Conservation (phyloP, 768 basidiomycete species). For the Tylopilus sp. region DNA sequence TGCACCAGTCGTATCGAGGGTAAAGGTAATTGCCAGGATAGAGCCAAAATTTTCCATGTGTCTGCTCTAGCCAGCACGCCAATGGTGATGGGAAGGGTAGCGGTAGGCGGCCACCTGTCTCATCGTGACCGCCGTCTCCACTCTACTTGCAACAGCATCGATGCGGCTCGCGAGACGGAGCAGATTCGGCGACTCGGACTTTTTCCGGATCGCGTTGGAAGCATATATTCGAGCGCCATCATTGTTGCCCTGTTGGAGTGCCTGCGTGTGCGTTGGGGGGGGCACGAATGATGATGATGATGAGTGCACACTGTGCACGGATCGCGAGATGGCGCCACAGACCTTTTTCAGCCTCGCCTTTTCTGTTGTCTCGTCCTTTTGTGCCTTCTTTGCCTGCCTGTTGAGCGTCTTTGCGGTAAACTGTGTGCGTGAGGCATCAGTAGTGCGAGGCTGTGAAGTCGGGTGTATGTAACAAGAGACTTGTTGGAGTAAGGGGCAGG, state of each 20-base stretch:
- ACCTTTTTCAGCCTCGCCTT: slow-evolving; percentile 94
- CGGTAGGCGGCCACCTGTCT: too few species aligned
- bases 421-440: slow-evolving; percentile 40
- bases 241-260: slow-evolving; percentile 92
- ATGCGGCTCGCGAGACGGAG: slow-evolving; percentile 87
- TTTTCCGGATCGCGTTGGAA: slow-evolving; percentile 97
- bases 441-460: too few species aligned
- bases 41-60: too few species aligned
- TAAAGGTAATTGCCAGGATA: too few species aligned
- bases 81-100: too few species aligned
- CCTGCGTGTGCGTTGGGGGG: slow-evolving; percentile 65
- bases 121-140: slow-evolving; percentile 99
- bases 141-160: slow-evolving; percentile 94
- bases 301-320: neutral
- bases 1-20: too few species aligned
- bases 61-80: too few species aligned
- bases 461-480: too few species aligned
- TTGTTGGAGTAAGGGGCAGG: too few species aligned
- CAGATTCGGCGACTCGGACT: slow-evolving; percentile 89
- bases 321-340: slow-evolving; percentile 5
- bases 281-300: too few species aligned
- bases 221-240: slow-evolving; percentile 99
- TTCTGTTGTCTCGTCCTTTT: slow-evolving; percentile 91
- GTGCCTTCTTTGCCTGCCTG: slow-evolving; percentile 95
- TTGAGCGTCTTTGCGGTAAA: slow-evolving; percentile 97